Evolutionary conservation across 257 asterid species (phyloP).

Genomic region (Penstemon eatonii): DNA sequence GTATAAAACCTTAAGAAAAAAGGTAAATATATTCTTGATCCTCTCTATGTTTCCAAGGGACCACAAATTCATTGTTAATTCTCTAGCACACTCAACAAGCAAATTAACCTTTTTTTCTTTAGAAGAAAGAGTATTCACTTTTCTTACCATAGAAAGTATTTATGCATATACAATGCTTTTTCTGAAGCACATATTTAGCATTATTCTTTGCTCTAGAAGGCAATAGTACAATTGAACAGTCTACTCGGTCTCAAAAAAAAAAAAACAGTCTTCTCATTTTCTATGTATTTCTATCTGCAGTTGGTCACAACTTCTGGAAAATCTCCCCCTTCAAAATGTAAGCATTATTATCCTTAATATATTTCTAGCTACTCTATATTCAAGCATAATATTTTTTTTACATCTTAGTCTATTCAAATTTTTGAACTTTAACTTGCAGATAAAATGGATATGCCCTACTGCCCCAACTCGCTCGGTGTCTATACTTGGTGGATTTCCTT

Average conservation of each 20-base stretch:
- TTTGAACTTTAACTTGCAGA: conserved; percentile 47
- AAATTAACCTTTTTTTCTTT: conserved; percentile 18
- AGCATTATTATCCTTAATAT: conserved; percentile 25
- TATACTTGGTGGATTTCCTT: conserved; percentile 90
- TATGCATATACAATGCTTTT: background rate
- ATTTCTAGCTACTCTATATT: background rate
- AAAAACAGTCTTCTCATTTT: conserved; percentile 31
- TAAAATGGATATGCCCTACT: conserved; percentile 99
- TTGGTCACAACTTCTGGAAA: conserved; percentile 91
- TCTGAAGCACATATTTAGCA: conserved; percentile 14
- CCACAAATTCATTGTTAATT: conserved; percentile 43
- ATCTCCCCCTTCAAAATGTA: conserved; percentile 91
- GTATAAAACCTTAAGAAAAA: conserved; percentile 32
- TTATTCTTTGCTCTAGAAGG: conserved; percentile 7
- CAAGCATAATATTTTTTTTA: background rate
- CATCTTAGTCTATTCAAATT: background rate
- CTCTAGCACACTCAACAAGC: conserved; percentile 24
- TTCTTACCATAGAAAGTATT: background rate
- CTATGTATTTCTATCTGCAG: conserved; percentile 49
- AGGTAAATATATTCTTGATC: conserved; percentile 24
- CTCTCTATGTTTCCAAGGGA: conserved; percentile 31
- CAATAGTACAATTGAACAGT: conserved; percentile 14
- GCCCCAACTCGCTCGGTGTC: conserved; percentile 98
- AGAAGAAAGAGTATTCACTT: conserved; percentile 9
- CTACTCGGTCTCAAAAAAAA: conserved; percentile 14